Evolutionary conservation across 1,284 basidiomycete species (phyloP), one percentile per base, ranked within the genome.

Genomic region (Sporisorium graminicola): DNA sequence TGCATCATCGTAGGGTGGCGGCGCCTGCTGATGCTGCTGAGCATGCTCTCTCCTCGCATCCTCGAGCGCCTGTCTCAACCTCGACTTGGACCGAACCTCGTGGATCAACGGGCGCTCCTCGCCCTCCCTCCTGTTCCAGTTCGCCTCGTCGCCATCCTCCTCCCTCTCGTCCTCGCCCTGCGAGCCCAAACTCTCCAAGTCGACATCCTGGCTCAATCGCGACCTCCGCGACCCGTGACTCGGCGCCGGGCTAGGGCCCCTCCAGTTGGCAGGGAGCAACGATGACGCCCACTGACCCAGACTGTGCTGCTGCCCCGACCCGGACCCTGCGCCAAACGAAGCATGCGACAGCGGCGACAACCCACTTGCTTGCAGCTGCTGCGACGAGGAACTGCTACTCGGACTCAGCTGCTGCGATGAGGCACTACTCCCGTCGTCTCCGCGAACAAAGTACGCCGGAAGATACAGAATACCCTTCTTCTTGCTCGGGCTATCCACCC

Each of bases 401-500:
- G 27, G 27, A 20, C 29, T 50, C 49, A 61, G 43, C 31, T 60
- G 60, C 37, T 69, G 70, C 26, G 46, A 52, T 5, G 24, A 33
- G 0, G 65, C 53, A 46, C 65, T 65, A 20, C 54, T 65, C 18
- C 50, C 58, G n/a, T 77, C 74, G 18, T 76, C 68, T 1, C 74
- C 62, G 2, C 72, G 60, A 3, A 80, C 79, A 58, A 80, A 80
- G 58, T 79, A 80, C 2, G 79, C 79, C 0, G 79, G 79, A 18
- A 80, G 54, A 27, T 80, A 80, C 13, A 80, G 65, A 0, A 74
- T 55, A 8, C 74, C 77, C 26, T 67, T 69, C 51, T 73, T 77
- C 58, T 77, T 79, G 51, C 51, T 53, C 5, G 75, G 58, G 47
- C 68, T 47, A 37, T 69, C 52, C 5, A n/a, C 31, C 0, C 58